phyloP scores from a whole-genome alignment of 768 basidiomycete genomes.

The Vishniacozyma victoriae region DNA sequence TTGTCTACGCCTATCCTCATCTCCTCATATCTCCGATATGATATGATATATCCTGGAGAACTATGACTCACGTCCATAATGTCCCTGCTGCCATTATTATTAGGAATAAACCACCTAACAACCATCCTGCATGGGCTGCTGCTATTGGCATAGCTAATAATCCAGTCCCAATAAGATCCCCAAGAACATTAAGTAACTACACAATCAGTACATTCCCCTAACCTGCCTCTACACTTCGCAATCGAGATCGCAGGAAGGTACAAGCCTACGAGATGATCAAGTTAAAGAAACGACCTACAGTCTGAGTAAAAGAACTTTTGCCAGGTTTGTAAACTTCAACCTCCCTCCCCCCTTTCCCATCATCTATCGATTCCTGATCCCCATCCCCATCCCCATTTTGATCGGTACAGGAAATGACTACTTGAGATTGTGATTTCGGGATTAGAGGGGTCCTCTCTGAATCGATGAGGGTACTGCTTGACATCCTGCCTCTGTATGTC shows the following conservation, averaged over 20 bases:
- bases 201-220: background rate
- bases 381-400: no score
- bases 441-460: no score
- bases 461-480: no score
- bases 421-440: no score
- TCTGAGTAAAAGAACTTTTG: conserved; percentile 31
- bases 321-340: conserved; percentile 36
- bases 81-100: conserved; percentile 24
- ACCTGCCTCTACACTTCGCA: background rate
- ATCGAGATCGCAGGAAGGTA: background rate
- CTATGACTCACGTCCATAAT: conserved; percentile 30
- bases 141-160: conserved; percentile 38
- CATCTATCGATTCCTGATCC: conserved; percentile 3
- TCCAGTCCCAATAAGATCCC: conserved; percentile 39
- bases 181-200: conserved; percentile 34
- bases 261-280: background rate
- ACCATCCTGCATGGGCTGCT: conserved; percentile 39
- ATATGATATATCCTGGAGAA: background rate
- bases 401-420: no score
- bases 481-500: no score
- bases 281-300: conserved; percentile 17
- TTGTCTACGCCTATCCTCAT: no score
- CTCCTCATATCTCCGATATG: background rate
- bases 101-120: conserved; percentile 30
- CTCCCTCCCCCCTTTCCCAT: conserved; percentile 8